phyloP scores from a whole-genome alignment of 306 rosid genomes.

The Hylodesmum podocarpum region DNA sequence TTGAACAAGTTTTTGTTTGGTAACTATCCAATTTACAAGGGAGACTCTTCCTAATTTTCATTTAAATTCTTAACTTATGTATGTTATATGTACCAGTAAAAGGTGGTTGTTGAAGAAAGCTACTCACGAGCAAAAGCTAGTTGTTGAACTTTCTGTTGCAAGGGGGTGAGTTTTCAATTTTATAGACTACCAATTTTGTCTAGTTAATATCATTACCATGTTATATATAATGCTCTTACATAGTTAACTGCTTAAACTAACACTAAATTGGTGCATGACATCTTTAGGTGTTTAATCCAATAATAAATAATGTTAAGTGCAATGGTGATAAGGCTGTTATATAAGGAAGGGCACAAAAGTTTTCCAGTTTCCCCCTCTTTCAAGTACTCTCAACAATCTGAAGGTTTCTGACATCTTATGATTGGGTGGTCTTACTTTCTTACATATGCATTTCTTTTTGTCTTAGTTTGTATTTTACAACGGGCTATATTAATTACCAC shows the following conservation, averaged over 20 bases:
- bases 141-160: too few relatives aligned
- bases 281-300: constrained; percentile 63
- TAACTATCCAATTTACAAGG: too few relatives aligned
- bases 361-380: constrained; percentile 97
- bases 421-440: constrained; percentile 1
- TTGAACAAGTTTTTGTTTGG: too few relatives aligned
- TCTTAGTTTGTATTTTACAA: constrained; percentile 24
- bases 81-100: too few relatives aligned
- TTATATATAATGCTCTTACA: constrained; percentile 20
- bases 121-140: too few relatives aligned
- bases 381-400: constrained; percentile 47
- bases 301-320: constrained; percentile 60
- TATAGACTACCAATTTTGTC: not conserved
- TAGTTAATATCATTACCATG: constrained; percentile 3
- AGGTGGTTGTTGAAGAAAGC: too few relatives aligned
- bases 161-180: constrained; percentile 53
- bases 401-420: constrained; percentile 5
- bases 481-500: constrained; percentile 10
- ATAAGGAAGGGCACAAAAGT: constrained; percentile 95
- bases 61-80: too few relatives aligned
- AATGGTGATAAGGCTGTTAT: constrained; percentile 62
- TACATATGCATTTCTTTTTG: not conserved
- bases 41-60: too few relatives aligned
- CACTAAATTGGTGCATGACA: constrained; percentile 23
- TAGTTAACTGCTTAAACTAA: constrained; percentile 25